Percentiles rank a stretch among this genome's conserved stretches.
Conservation (phyloP, 1,284 basidiomycete genomes). For the Cryptococcus floricola region DNA sequence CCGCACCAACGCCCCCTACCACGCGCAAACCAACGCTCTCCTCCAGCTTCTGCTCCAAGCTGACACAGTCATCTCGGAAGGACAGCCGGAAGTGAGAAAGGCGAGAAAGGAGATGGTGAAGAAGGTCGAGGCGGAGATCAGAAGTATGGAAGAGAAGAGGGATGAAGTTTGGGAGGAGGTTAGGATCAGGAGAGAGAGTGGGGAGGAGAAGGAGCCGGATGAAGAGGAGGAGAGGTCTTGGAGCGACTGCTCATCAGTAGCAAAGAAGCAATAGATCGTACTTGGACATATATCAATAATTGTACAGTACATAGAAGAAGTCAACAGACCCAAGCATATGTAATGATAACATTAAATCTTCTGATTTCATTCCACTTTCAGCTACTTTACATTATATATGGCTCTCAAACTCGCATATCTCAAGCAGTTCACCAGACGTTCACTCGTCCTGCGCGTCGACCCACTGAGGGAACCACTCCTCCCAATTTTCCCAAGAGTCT, state of each 20-base stretch:
- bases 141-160: constrained; percentile 78
- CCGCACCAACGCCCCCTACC: constrained; percentile 57
- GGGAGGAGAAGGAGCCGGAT: background rate
- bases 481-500: constrained; percentile 60
- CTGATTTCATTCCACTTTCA: background rate
- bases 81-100: constrained; percentile 59
- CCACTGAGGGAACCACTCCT: constrained; percentile 50
- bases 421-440: background rate
- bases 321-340: background rate
- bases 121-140: constrained; percentile 80
- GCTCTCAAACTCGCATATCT: background rate
- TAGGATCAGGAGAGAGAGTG: constrained; percentile 6
- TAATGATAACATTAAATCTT: background rate
- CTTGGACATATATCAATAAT: constrained; percentile 1
- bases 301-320: background rate
- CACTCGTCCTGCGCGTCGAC: constrained; percentile 12
- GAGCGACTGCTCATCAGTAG: constrained; percentile 6
- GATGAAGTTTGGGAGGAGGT: constrained; percentile 60
- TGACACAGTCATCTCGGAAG: constrained; percentile 64
- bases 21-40: constrained; percentile 60
- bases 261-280: background rate
- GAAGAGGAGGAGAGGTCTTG: constrained; percentile 7
- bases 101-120: constrained; percentile 70
- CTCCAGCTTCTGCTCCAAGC: constrained; percentile 61
- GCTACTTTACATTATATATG: background rate